Evolutionary conservation across 768 basidiomycete genomes (phyloP), one percentile per base, ranked within the genome.

Genomic region (Kwoniella botswanensis): DNA sequence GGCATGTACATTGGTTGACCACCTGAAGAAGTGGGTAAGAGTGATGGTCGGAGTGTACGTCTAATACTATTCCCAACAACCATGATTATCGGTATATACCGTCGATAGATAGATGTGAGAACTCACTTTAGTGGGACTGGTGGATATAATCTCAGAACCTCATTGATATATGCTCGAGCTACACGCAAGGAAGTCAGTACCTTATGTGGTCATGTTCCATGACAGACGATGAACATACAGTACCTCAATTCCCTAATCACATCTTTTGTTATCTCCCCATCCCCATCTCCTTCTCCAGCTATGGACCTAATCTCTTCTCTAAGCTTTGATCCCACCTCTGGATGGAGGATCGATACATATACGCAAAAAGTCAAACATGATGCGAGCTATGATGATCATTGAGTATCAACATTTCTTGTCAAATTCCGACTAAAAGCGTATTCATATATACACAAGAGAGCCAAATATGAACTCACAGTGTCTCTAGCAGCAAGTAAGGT

Each of bases 401-500:
- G 50, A 54, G 42, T 18, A 68, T 24, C 26, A 21, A 35, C 44
- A 35, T 35, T 35, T 35, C 35, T 35, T 35, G 35, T 35, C 35
- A 35, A 35, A 35, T 35, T 35, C 35, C 35, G 7, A 35, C 7
- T 35, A 35, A 35, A 7, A 35, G 1, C 35, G 35, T 35, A 35
- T 6, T 1, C 7, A 35, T 6, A 9, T 35, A 9, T 6, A 9
- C 35, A 4, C 35, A 6, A 35, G 35, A 9, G 6, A 35, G 35
- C 35, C 35, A 35, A 35, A 1, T 35, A 35, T 60, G 26, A 21
- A 13, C 88, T 58, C 54, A 90, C 91, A 44, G 92, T 93, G 83
- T 94, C 92, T 65, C 92, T 84, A 24, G 91, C 87, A 5, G 92
- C 92, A 12, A 93, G 85, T 2, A 94, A 84, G 81, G 93, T 88